phyloP scores from a whole-genome alignment of 306 rosid genomes.

The Pachyrhizus erosus region DNA sequence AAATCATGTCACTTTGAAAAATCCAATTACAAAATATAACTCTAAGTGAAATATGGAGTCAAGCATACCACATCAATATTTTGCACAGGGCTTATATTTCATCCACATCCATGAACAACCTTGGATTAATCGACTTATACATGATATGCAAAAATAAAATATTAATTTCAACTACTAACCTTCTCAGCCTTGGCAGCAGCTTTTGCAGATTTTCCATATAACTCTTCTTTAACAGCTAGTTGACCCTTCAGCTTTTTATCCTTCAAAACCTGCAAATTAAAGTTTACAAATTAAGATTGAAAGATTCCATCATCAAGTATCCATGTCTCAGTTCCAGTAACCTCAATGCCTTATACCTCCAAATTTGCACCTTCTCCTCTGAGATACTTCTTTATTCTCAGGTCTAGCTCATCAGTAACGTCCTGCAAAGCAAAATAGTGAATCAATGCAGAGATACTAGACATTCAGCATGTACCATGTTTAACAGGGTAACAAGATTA shows the following conservation, averaged over 20 bases:
- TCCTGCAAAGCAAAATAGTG: conserved; percentile 51
- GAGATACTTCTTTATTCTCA: conserved; percentile 68
- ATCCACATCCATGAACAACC: not conserved
- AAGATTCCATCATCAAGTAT: not conserved
- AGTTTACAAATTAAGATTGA: not conserved
- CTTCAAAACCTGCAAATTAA: conserved; percentile 60
- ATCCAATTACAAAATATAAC: conserved; percentile 6
- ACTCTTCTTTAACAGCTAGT: conserved; percentile 64
- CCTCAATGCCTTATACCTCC: conserved; percentile 55
- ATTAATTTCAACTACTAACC: conserved; percentile 49
- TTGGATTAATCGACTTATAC: not conserved
- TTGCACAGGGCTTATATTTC: conserved; percentile 11
- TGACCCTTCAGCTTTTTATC: conserved; percentile 86
- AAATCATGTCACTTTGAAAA: not conserved
- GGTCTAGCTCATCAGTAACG: conserved; percentile 60
- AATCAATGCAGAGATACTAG: not conserved
- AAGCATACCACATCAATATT: conserved; percentile 16
- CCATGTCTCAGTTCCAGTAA: not conserved
- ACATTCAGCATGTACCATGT: not conserved
- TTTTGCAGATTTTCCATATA: conserved; percentile 71
- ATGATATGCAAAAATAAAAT: not conserved
- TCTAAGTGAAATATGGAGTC: conserved; percentile 17
- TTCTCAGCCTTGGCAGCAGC: conserved; percentile 84
- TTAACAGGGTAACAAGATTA: not conserved
- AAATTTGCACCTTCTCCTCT: conserved; percentile 78